phyloP scores from a whole-genome alignment of 331 rosid genomes.

The Dryas integrifolia region DNA sequence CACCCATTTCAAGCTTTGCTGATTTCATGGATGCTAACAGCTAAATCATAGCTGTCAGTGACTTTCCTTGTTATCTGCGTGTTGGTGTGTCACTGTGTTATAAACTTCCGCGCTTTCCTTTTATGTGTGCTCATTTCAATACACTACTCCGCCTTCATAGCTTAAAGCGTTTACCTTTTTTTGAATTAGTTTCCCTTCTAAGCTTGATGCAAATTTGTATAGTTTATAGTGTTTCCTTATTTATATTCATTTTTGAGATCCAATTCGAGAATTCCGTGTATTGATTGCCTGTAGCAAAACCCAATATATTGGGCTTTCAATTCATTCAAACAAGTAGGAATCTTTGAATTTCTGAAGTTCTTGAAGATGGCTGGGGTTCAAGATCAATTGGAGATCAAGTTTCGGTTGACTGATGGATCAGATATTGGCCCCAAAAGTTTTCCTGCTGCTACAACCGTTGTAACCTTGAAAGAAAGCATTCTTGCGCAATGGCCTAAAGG shows the following conservation, averaged over 20 bases:
- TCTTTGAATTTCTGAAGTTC: constrained; percentile 19
- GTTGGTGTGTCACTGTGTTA: neutral
- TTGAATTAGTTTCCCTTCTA: neutral
- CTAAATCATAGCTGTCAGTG: constrained; percentile 5
- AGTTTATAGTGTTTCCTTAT: constrained; percentile 9
- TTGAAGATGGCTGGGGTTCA: constrained; percentile 71
- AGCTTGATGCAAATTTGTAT: neutral
- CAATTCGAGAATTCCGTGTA: constrained; percentile 34
- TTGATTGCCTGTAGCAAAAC: constrained; percentile 20
- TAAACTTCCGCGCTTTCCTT: neutral
- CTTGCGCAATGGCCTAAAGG: constrained; percentile 99
- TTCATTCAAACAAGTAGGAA: constrained; percentile 12
- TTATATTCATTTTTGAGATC: constrained; percentile 26
- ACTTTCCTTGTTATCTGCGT: constrained; percentile 2
- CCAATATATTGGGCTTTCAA: constrained; percentile 29
- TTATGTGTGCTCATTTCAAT: neutral
- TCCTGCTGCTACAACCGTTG: constrained; percentile 82
- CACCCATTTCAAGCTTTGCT: constrained; percentile 30
- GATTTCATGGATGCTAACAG: constrained; percentile 18
- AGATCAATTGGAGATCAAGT: constrained; percentile 92
- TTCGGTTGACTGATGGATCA: constrained; percentile 83
- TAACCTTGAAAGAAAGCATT: constrained; percentile 78
- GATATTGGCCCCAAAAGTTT: constrained; percentile 92
- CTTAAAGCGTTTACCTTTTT: neutral
- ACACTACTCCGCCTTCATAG: too few relatives aligned